Conservation (phyloP, 2,329 filamentous ascomycete species). For the Fusarium odoratissimum region DNA sequence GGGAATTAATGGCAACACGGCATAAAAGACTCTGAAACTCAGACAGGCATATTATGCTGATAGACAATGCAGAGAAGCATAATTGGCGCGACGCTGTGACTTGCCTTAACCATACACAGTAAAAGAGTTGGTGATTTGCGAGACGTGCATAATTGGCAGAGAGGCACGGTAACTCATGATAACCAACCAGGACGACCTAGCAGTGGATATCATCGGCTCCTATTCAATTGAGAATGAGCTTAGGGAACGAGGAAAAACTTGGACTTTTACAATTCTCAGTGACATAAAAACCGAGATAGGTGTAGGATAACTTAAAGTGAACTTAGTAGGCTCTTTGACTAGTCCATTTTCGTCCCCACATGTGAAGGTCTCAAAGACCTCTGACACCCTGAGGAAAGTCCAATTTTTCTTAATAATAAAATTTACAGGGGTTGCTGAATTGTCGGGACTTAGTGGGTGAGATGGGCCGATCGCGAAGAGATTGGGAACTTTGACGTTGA, state of each 20-base stretch:
- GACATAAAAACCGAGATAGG: neutral
- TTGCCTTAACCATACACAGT: slow-evolving; percentile 15
- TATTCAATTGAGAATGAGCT: neutral
- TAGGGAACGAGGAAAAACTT: neutral
- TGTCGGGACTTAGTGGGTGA: slow-evolving; percentile 14
- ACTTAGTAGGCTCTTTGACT: neutral
- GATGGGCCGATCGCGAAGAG: slow-evolving; percentile 40
- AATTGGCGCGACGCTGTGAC: slow-evolving; percentile 9
- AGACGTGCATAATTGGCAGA: slow-evolving; percentile 11
- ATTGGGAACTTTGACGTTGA: slow-evolving; percentile 32
- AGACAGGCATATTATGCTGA: slow-evolving; percentile 2
- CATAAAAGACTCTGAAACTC: neutral
- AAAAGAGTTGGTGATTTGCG: slow-evolving; percentile 9
- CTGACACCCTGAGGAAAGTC: neutral
- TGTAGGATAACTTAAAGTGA: neutral
- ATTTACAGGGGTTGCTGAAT: slow-evolving; percentile 20
- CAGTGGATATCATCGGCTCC: slow-evolving; percentile 1
- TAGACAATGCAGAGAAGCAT: slow-evolving; percentile 1
- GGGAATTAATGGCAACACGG: slow-evolving; percentile 11
- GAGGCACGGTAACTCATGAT: slow-evolving; percentile 2
- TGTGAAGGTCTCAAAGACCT: neutral
- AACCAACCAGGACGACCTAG: neutral
- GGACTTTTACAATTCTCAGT: neutral
- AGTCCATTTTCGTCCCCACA: neutral
- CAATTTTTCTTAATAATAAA: slow-evolving; percentile 18